Conservation (phyloP, 495 filamentous ascomycete genomes). For the Penicillium ochrochloron region DNA sequence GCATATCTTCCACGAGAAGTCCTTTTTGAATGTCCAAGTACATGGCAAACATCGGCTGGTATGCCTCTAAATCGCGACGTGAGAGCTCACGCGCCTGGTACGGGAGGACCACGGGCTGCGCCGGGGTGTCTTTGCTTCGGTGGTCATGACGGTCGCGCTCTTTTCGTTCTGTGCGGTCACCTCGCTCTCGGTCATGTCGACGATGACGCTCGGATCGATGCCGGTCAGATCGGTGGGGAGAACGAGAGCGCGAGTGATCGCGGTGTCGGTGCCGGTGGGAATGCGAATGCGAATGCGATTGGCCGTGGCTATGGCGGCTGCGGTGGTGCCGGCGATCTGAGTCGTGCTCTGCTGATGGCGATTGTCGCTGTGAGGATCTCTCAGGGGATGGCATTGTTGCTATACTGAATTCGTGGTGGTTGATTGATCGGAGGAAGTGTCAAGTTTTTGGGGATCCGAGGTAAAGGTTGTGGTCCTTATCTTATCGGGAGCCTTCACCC, state of each 20-base stretch:
- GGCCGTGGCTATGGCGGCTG: conserved; percentile 24
- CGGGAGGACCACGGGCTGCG: conserved; percentile 58
- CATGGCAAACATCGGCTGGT: conserved; percentile 75
- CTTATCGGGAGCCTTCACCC: neutral
- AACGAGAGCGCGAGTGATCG: conserved; percentile 33
- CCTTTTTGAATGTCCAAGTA: conserved; percentile 93
- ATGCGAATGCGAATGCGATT: conserved; percentile 30
- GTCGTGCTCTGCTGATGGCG: conserved; percentile 14
- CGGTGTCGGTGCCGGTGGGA: conserved; percentile 32
- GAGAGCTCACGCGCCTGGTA: conserved; percentile 66
- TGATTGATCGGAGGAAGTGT: neutral
- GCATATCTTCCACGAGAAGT: conserved; percentile 63
- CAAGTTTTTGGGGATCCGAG: conserved; percentile 8
- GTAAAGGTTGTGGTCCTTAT: conserved; percentile 5
- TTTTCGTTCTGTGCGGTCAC: neutral
- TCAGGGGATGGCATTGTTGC: conserved; percentile 33
- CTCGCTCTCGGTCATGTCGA: conserved; percentile 16
- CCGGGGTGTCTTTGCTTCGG: conserved; percentile 16
- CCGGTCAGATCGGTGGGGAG: conserved; percentile 35
- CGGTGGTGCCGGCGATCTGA: conserved; percentile 31
- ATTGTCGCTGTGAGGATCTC: conserved; percentile 19
- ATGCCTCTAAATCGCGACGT: conserved; percentile 64
- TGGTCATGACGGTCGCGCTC: conserved; percentile 20
- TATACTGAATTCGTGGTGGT: neutral
- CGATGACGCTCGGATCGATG: conserved; percentile 31